Conservation (phyloP, 1,139 yeast genomes). For the Suhomyces terraborum region DNA sequence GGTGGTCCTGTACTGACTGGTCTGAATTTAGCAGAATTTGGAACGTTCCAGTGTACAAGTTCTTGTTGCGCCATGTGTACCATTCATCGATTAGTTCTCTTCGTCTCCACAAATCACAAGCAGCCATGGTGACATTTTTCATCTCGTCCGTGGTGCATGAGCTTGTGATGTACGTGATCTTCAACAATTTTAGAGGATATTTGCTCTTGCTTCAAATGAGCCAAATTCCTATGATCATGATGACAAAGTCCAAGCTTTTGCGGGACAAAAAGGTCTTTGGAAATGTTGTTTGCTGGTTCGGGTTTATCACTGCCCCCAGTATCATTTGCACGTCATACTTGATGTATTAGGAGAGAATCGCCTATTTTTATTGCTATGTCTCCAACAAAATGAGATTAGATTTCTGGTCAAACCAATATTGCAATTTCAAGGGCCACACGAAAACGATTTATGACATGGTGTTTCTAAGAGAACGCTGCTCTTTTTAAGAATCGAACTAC, state of each 20-base stretch:
- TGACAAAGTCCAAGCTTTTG: conserved; percentile 55
- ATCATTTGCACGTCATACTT: conserved; percentile 82
- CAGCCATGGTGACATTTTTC: conserved; percentile 79
- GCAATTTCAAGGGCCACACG: too few relatives aligned
- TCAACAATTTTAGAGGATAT: conserved; percentile 78
- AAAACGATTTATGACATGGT: too few relatives aligned
- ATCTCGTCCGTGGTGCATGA: conserved; percentile 87
- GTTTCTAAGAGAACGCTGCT: too few relatives aligned
- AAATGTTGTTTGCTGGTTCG: conserved; percentile 86
- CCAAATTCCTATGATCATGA: conserved; percentile 65
- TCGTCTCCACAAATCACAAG: conserved; percentile 61
- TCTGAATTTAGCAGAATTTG: conserved; percentile 91
- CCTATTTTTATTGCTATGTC: neutral
- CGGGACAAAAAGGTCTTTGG: conserved; percentile 64
- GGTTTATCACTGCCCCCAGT: conserved; percentile 89
- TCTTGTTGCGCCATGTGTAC: conserved; percentile 87
- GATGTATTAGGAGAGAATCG: conserved; percentile 62
- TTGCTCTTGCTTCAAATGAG: conserved; percentile 79
- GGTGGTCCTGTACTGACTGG: conserved; percentile 98
- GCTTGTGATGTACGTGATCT: conserved; percentile 86
- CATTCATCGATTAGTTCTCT: conserved; percentile 85
- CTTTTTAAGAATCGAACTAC: too few relatives aligned
- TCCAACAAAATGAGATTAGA: neutral
- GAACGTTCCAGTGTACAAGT: conserved; percentile 95
- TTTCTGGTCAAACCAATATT: too few relatives aligned